Evolutionary conservation across 495 filamentous ascomycete species (phyloP).

Genomic region (Tuber brumale): DNA sequence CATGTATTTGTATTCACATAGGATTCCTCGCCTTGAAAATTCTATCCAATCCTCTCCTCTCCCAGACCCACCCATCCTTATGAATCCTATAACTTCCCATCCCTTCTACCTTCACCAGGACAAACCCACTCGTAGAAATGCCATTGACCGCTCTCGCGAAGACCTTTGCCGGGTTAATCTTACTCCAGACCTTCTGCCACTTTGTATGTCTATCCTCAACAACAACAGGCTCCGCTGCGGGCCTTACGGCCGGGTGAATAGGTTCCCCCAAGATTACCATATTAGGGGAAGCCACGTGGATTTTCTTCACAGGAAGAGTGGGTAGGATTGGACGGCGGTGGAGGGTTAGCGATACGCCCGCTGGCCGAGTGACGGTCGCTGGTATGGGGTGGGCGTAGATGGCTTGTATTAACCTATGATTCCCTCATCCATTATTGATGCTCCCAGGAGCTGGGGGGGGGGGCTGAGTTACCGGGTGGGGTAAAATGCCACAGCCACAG

Average conservation of each 20-base stretch:
- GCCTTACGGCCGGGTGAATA: constrained; percentile 12
- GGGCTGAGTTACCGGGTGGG: constrained; percentile 20
- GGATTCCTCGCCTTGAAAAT: constrained; percentile 23
- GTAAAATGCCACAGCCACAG: constrained; percentile 23
- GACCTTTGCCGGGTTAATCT: constrained; percentile 11
- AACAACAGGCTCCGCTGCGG: background rate
- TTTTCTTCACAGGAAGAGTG: constrained; percentile 25
- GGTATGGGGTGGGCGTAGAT: constrained; percentile 35
- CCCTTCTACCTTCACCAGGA: constrained; percentile 25
- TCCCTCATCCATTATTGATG: constrained; percentile 9
- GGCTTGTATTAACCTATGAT: constrained; percentile 28
- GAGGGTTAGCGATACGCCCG: constrained; percentile 25
- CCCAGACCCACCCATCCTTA: constrained; percentile 38
- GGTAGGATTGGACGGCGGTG: constrained; percentile 32
- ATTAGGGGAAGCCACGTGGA: constrained; percentile 22
- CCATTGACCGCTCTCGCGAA: background rate
- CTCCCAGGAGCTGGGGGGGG: background rate
- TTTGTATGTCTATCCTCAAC: constrained; percentile 11
- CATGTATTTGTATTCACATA: background rate
- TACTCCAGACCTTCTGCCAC: constrained; percentile 19
- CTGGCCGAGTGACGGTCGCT: constrained; percentile 2
- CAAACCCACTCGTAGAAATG: constrained; percentile 24
- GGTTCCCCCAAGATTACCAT: constrained; percentile 23
- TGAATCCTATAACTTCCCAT: constrained; percentile 27
- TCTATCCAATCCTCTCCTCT: constrained; percentile 38